Base-by-base conservation (phyloP, 2,329 filamentous ascomycete genomes). In the Clathrospora elynae region DNA sequence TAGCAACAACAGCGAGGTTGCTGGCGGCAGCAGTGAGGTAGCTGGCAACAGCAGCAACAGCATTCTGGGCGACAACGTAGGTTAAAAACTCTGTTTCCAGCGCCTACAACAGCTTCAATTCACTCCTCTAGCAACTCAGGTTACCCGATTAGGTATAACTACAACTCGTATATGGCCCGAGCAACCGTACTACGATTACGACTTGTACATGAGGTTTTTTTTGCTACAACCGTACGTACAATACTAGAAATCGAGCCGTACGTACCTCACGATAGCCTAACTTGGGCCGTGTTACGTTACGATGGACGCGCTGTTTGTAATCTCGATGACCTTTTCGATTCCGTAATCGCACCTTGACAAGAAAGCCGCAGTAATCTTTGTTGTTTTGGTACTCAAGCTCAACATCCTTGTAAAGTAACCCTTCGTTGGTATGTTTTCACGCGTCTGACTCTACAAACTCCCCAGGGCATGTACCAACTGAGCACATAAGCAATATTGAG, bases 301-400 rank as follows among this genome's bases (percentile, higher is more conserved):
- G 32, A 24, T 35, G 32, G 22, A 35, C 5, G 22, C 32, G 32
- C 32, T 35, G 29, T 10, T n/a, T n/a, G 14, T 36, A 37, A 11
- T 37, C 25, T 2, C 26, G 26, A 10, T 47, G 35, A n/a, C 37
- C 26, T 26, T 47, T 47, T 5, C 26, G 12, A 19, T 47, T 47
- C 2, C 43, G 32, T 18, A 47, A 13, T 10, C 13, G n/a, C 3
- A 47, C 5, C 2, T 17, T 2, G 17, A 47, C 25, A 32, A 37
- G 13, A 10, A 37, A 42, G 7, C 43, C 29, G 3, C 22, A n/a
- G 13, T 42, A 47, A 10, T 6, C 10, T 3, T 20, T 20, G 16
- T 42, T 30, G 5, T 37, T 0, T 2, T 19, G 24, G 19, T 23
- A 22, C 25, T 33, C n/a, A 3, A 47, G 17, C 3, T 25, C 22